Percentiles rank a stretch among this genome's conserved stretches.
phyloP scores from a whole-genome alignment of 257 asterid species.

The Echium plantagineum region DNA sequence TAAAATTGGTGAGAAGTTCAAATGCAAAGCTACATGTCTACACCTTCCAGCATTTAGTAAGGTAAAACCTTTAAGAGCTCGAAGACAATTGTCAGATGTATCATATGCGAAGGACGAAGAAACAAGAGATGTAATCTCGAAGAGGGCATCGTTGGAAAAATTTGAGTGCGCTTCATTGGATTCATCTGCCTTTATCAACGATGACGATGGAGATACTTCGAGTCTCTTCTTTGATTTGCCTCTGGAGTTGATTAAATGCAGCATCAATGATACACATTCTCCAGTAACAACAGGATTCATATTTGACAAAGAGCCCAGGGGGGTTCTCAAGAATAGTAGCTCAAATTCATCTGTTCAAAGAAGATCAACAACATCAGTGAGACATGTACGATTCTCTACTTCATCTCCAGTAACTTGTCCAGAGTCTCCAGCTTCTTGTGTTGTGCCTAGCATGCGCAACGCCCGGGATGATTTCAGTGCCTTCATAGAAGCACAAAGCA shows the following conservation, averaged over 20 bases:
- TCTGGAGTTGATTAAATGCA: slow-evolving; percentile 52
- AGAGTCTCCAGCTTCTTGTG: slow-evolving; percentile 13
- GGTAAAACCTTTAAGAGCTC: slow-evolving; percentile 33
- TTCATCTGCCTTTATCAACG: slow-evolving; percentile 37
- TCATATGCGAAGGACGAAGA: slow-evolving; percentile 5
- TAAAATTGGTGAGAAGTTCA: slow-evolving; percentile 32
- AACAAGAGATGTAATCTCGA: slow-evolving; percentile 24
- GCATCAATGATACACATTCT: slow-evolving; percentile 35
- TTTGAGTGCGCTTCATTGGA: slow-evolving; percentile 85
- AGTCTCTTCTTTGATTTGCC: slow-evolving; percentile 74
- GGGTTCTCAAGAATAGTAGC: slow-evolving; percentile 40
- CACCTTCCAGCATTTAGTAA: slow-evolving; percentile 65
- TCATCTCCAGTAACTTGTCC: slow-evolving; percentile 22
- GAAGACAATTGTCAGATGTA: slow-evolving; percentile 20
- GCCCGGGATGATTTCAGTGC: slow-evolving; percentile 53
- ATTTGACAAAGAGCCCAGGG: slow-evolving; percentile 51
- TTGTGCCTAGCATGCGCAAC: slow-evolving; percentile 34
- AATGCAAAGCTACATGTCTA: slow-evolving; percentile 64
- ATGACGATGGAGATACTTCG: slow-evolving; percentile 21
- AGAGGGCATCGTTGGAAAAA: slow-evolving; percentile 59
- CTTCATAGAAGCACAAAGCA: slow-evolving; percentile 59
- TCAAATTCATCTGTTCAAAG: slow-evolving; percentile 5
- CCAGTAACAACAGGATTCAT: slow-evolving; percentile 59
- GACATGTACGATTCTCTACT: slow-evolving; percentile 56
- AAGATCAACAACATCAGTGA: slow-evolving; percentile 28